A percentile compares a stretch with the other conserved stretches of the same genome.
Evolutionary conservation across 345 rosid species (phyloP).

Genomic region (Odontarrhena argentea): DNA sequence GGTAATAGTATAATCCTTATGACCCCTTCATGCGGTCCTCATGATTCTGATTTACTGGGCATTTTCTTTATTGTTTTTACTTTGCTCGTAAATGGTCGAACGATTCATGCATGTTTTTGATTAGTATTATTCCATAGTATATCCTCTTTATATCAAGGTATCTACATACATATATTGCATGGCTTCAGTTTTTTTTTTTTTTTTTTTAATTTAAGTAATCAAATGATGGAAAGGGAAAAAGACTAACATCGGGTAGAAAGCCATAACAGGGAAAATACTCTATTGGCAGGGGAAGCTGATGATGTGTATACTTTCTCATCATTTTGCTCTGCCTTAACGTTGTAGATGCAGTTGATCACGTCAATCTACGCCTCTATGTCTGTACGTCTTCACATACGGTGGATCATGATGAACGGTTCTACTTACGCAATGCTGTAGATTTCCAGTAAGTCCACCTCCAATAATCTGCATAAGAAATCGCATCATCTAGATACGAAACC

Average conservation of each 20-base stretch:
- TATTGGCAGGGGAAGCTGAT: slow-evolving; percentile 34
- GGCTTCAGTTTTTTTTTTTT: not conserved
- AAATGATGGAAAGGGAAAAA: slow-evolving; percentile 8
- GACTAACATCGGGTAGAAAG: slow-evolving; percentile 20
- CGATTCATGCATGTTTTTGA: slow-evolving; percentile 23
- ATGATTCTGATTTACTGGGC: slow-evolving; percentile 18
- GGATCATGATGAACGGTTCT: too few species aligned
- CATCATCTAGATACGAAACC: too few species aligned
- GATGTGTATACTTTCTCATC: not conserved
- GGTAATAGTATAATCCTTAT: slow-evolving; percentile 30
- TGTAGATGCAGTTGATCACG: too few species aligned
- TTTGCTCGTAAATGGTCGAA: not conserved
- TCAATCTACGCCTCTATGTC: too few species aligned
- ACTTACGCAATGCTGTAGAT: too few species aligned
- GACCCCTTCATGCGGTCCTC: slow-evolving; percentile 30
- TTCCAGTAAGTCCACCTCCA: too few species aligned
- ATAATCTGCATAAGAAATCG: too few species aligned
- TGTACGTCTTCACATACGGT: too few species aligned
- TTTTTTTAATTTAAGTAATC: slow-evolving; percentile 8
- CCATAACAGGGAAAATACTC: slow-evolving; percentile 37
- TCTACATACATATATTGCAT: slow-evolving; percentile 17
- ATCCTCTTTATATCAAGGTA: slow-evolving; percentile 21
- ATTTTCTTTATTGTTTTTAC: not conserved
- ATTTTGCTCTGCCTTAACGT: slow-evolving; percentile 30
- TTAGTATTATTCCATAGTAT: slow-evolving; percentile 33